Conservation (phyloP, 495 filamentous ascomycete genomes). For the Monascus purpureus region DNA sequence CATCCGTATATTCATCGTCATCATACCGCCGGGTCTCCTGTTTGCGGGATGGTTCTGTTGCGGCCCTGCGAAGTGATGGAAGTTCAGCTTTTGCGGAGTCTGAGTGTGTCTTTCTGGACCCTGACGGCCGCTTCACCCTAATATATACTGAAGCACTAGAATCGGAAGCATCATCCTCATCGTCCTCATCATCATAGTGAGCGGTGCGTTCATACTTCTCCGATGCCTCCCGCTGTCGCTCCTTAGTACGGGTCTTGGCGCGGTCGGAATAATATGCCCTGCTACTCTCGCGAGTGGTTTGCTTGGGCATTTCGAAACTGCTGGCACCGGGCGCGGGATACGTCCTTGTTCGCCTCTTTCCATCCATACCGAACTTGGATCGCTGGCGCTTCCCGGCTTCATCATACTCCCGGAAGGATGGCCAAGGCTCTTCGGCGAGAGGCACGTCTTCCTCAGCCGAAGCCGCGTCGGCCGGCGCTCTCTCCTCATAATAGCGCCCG, state of each 20-base stretch:
- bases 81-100: neutral
- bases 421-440: conserved; percentile 22
- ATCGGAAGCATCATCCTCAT: conserved; percentile 17
- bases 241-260: conserved; percentile 36
- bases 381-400: conserved; percentile 26
- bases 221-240: conserved; percentile 30
- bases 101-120: conserved; percentile 4
- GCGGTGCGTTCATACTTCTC: conserved; percentile 26
- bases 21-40: conserved; percentile 9
- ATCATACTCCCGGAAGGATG: conserved; percentile 27
- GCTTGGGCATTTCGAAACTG: conserved; percentile 13
- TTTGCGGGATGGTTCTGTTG: conserved; percentile 9
- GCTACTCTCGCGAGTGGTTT: conserved; percentile 15
- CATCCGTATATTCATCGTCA: conserved; percentile 16
- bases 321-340: conserved; percentile 7
- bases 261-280: conserved; percentile 20
- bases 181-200: conserved; percentile 20
- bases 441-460: conserved; percentile 26
- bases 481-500: conserved; percentile 32
- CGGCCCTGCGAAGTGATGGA: conserved; percentile 3
- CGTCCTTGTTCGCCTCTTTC: conserved; percentile 25
- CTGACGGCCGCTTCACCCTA: conserved; percentile 9
- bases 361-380: conserved; percentile 14
- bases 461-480: conserved; percentile 21
- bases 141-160: conserved; percentile 13